These are phyloP conservation scores for Aspergillus novoparasiticus DNA, from an alignment of 2,329 filamentous ascomycete species.

Conservation along the genomic window DNA sequence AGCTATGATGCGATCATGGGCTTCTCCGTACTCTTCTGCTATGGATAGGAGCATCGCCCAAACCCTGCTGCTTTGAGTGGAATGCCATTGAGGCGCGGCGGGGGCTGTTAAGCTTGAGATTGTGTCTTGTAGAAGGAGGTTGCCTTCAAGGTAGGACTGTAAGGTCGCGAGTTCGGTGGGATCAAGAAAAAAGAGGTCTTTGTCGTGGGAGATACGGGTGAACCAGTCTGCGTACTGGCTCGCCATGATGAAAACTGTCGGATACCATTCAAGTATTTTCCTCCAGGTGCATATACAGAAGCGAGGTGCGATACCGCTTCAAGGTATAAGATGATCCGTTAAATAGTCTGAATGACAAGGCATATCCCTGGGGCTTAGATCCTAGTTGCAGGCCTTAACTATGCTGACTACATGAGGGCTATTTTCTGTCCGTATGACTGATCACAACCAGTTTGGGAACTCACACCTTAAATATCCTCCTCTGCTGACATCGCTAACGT, in stretches of 20 bases:
- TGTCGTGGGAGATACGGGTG: neutral
- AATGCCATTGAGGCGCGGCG: neutral
- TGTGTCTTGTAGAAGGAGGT: neutral
- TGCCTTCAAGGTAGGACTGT: neutral
- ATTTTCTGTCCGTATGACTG: neutral
- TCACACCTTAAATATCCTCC: neutral
- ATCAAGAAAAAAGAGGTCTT: neutral
- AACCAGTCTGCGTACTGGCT: neutral
- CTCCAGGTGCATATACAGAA: neutral
- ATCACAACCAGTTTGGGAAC: neutral
- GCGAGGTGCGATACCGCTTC: neutral
- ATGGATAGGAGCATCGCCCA: neutral
- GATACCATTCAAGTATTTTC: neutral
- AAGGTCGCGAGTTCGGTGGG: neutral
- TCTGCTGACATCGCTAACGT: neutral
- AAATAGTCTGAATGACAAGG: neutral
- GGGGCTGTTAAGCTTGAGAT: neutral
- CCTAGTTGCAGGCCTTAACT: neutral
- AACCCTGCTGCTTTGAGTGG: neutral
- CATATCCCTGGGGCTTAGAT: neutral
- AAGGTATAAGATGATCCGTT: neutral
- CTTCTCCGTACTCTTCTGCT: neutral
- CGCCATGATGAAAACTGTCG: neutral
- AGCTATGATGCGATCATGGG: neutral
- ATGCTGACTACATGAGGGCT: neutral